Evolutionary conservation across 192 early-diverging fungal species (phyloP).

Genomic region (Chytriomyces sp.): DNA sequence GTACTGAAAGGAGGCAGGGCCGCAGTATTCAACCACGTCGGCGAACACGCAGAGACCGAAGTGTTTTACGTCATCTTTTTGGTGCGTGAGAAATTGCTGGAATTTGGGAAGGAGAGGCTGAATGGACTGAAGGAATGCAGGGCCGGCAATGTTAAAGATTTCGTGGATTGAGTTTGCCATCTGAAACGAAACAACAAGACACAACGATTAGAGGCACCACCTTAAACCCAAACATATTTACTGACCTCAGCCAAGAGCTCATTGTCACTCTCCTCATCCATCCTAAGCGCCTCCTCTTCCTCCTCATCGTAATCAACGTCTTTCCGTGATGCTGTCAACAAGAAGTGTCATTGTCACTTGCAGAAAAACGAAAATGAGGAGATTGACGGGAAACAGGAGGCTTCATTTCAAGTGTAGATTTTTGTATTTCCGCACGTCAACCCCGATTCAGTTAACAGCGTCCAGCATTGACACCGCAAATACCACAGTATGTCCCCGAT

Average conservation of each 20-base stretch:
- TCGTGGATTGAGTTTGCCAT: constrained; percentile 80
- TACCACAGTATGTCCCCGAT: not conserved
- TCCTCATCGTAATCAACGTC: constrained; percentile 88
- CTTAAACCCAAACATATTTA: no score
- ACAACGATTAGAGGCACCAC: no score
- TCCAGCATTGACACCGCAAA: constrained; percentile 7
- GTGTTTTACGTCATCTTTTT: constrained; percentile 51
- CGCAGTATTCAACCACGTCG: constrained; percentile 91
- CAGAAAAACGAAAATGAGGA: no score
- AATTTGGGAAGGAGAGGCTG: constrained; percentile 77
- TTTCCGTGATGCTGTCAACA: constrained; percentile 57
- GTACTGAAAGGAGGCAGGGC: constrained; percentile 68
- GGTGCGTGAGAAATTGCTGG: constrained; percentile 38
- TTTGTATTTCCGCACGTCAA: no score
- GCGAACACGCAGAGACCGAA: constrained; percentile 93
- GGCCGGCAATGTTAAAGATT: constrained; percentile 74
- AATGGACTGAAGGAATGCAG: constrained; percentile 79
- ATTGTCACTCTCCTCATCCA: constrained; percentile 81
- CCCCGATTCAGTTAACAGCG: constrained; percentile 24
- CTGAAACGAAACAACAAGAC: constrained; percentile 10
- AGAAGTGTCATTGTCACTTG: not conserved
- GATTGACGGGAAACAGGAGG: no score
- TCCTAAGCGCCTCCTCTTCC: constrained; percentile 85
- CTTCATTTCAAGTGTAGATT: constrained; percentile 49
- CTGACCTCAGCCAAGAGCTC: constrained; percentile 73